Conservation (phyloP, 345 rosid species). For the Eucalyptus sp. region DNA sequence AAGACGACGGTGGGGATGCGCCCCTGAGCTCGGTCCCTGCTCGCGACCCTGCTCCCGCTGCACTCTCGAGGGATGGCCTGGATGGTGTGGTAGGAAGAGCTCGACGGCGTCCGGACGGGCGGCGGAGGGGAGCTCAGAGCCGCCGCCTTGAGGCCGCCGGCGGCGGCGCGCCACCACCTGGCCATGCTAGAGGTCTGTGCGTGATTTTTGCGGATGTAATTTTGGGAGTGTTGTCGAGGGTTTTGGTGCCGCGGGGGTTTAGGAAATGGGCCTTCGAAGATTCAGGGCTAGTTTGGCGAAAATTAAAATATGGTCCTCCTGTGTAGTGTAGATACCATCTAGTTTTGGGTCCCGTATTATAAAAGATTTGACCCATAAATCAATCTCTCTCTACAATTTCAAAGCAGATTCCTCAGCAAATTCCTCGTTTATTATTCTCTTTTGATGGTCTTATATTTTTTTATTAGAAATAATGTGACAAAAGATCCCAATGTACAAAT, state of each 20-base stretch:
- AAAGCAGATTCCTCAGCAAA: background rate
- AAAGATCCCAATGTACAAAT: too few relatives aligned
- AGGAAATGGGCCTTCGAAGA: background rate
- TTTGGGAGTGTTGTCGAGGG: background rate
- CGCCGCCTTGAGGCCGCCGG: constrained; percentile 22
- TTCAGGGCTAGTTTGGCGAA: background rate
- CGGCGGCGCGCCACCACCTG: constrained; percentile 29
- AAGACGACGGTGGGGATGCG: constrained; percentile 79
- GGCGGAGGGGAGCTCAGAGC: background rate
- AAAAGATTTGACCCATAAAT: background rate
- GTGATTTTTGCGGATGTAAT: background rate
- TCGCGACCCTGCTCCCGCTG: constrained; percentile 46
- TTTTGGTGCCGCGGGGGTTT: background rate
- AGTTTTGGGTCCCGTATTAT: background rate
- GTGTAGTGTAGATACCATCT: background rate
- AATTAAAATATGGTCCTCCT: background rate
- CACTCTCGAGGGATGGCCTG: constrained; percentile 70
- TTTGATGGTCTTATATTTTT: background rate
- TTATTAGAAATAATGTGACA: background rate
- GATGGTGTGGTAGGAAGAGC: constrained; percentile 42
- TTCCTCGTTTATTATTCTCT: background rate
- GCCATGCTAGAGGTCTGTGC: constrained; percentile 5
- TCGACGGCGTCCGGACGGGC: background rate
- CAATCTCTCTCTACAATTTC: background rate
- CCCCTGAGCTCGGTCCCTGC: constrained; percentile 56